phyloP scores from a whole-genome alignment of 257 asterid genomes.

The Penstemon newberryi region DNA sequence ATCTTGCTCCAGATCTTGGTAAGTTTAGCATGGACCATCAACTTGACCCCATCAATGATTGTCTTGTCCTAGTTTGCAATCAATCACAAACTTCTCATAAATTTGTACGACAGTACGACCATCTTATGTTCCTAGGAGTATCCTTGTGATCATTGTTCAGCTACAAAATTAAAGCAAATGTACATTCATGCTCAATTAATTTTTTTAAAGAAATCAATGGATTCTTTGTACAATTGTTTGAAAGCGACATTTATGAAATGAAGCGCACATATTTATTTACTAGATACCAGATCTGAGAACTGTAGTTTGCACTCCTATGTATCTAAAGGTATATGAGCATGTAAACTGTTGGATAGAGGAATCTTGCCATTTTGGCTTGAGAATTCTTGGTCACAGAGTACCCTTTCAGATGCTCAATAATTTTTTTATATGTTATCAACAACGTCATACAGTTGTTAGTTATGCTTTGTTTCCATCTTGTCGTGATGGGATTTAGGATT shows the following conservation, averaged over 20 bases:
- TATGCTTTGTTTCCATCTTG: not conserved
- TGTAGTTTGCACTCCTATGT: not conserved
- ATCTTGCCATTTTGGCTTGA: not conserved
- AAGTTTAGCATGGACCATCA: constrained; percentile 28
- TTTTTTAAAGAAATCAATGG: not conserved
- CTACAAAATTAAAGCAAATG: constrained; percentile 4
- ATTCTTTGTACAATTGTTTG: not conserved
- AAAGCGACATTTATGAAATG: not conserved
- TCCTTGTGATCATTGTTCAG: constrained; percentile 19
- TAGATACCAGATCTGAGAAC: constrained; percentile 3
- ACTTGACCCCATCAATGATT: constrained; percentile 6
- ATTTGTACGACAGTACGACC: constrained; percentile 6
- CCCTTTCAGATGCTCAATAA: constrained; percentile 3
- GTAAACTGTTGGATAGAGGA: not conserved
- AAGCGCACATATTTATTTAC: constrained; percentile 8
- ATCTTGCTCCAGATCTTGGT: constrained; percentile 92
- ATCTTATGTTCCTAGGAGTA: constrained; percentile 8
- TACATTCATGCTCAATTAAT: not conserved
- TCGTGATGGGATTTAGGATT: constrained; percentile 2
- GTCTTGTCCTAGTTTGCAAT: constrained; percentile 11
- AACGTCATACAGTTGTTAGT: not conserved
- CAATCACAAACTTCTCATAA: not conserved
- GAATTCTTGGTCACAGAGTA: not conserved
- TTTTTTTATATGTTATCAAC: not conserved
- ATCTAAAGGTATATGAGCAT: not conserved